A percentile compares a stretch with the other conserved stretches of the same genome.
Conservation (phyloP, 1,139 yeast species). For the Yamadazyma sp. region DNA sequence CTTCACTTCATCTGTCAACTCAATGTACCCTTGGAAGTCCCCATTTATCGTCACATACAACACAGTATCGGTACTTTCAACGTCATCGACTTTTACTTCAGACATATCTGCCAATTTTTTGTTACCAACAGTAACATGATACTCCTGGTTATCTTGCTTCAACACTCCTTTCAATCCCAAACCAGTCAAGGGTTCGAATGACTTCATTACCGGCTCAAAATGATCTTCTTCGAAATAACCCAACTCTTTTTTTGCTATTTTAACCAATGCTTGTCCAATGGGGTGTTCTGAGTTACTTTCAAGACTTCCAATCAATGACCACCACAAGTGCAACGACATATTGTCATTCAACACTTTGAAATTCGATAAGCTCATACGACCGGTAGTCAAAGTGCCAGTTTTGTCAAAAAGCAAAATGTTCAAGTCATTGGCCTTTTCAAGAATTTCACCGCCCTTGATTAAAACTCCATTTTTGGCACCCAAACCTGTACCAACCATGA, state of each 20-base stretch:
- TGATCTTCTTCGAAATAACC: constrained; percentile 37
- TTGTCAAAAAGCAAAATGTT: constrained; percentile 83
- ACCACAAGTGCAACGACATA: constrained; percentile 31
- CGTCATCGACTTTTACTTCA: constrained; percentile 10
- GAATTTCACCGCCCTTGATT: constrained; percentile 88
- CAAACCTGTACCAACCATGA: constrained; percentile 97
- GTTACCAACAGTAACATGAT: constrained; percentile 58
- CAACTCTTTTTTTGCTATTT: constrained; percentile 26
- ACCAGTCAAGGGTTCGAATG: constrained; percentile 62
- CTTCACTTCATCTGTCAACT: constrained; percentile 69
- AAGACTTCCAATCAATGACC: constrained; percentile 61
- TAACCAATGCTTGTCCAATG: constrained; percentile 67
- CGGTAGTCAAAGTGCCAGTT: constrained; percentile 92
- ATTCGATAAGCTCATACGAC: constrained; percentile 60
- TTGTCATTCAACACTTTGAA: constrained; percentile 14
- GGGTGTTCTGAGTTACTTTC: constrained; percentile 88
- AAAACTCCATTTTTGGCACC: constrained; percentile 90
- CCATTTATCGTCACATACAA: constrained; percentile 54
- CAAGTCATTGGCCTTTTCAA: constrained; percentile 70
- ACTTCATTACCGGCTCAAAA: constrained; percentile 28
- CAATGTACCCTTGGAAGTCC: constrained; percentile 60
- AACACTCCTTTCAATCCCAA: constrained; percentile 64
- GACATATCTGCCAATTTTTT: constrained; percentile 38
- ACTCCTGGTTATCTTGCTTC: constrained; percentile 17
- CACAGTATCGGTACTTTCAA: constrained; percentile 28